Conservation (phyloP, 2,329 filamentous ascomycete genomes). For the Ophiosphaerella narmari region DNA sequence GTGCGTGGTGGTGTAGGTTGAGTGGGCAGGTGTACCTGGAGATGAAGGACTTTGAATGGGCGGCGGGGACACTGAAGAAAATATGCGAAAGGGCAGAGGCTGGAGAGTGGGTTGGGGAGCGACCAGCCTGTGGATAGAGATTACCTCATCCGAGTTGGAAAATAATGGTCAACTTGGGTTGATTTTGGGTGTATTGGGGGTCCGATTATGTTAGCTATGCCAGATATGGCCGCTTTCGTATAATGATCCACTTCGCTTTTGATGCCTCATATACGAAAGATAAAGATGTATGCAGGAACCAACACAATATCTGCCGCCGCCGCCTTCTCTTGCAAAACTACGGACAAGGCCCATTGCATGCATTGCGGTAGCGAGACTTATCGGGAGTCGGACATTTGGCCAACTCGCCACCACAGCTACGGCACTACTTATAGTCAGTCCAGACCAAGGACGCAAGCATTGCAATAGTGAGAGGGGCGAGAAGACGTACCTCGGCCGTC, state of each 20-base stretch:
- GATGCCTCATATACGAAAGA: too few species aligned
- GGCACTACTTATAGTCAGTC: not conserved
- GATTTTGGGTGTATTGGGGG: not conserved
- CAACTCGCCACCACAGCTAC: not conserved
- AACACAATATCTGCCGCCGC: not conserved
- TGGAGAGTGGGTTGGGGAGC: slow-evolving; percentile 44
- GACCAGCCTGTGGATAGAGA: not conserved
- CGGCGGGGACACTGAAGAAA: slow-evolving; percentile 62
- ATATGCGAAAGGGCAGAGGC: slow-evolving; percentile 59
- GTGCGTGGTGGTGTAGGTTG: slow-evolving; percentile 71
- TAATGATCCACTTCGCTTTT: too few species aligned
- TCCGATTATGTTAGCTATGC: not conserved
- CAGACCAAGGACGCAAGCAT: not conserved
- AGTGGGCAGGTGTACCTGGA: slow-evolving; percentile 88
- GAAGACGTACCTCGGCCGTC: slow-evolving; percentile 4
- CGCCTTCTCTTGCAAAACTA: not conserved
- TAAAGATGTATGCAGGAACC: too few species aligned
- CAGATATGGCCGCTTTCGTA: not conserved
- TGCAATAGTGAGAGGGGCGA: not conserved
- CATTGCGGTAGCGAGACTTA: slow-evolving; percentile 2
- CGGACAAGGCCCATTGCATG: not conserved
- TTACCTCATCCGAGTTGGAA: slow-evolving; percentile 7
- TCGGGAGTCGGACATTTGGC: slow-evolving; percentile 5
- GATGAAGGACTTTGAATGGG: slow-evolving; percentile 75
- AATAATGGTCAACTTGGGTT: not conserved